A percentile compares a stretch with the other conserved stretches of the same genome.
These are phyloP conservation scores for Spergularia bocconei DNA, from an alignment of 148 eudicot species.

Conservation along the genomic window DNA sequence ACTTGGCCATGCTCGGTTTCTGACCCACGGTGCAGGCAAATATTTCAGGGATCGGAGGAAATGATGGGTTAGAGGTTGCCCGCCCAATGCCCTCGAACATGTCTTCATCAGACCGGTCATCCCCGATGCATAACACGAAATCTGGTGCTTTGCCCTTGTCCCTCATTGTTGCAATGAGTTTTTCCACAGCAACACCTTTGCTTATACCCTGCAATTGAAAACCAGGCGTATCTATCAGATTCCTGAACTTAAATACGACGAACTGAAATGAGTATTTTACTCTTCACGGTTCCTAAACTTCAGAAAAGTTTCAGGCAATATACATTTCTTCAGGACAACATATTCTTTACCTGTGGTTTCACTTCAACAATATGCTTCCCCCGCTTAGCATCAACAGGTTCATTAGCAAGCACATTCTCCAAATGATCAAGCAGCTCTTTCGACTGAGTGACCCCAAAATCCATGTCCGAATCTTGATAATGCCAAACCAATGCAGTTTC, in stretches of 20 bases:
- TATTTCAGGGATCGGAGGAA: conserved; percentile 40
- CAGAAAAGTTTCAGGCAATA: too few relatives aligned
- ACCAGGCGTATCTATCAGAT: neutral
- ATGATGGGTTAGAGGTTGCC: conserved; percentile 15
- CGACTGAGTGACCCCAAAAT: conserved; percentile 74
- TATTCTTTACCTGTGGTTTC: conserved; percentile 69
- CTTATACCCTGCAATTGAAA: conserved; percentile 59
- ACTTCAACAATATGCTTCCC: conserved; percentile 84
- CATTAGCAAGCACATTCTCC: conserved; percentile 82
- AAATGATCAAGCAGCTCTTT: conserved; percentile 84
- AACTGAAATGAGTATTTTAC: too few relatives aligned
- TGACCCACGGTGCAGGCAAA: conserved; percentile 85
- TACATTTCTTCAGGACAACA: neutral
- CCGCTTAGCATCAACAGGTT: conserved; percentile 74
- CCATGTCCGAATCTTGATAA: conserved; percentile 73
- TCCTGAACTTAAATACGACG: too few relatives aligned
- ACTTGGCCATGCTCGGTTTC: conserved; percentile 79
- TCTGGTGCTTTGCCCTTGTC: conserved; percentile 13
- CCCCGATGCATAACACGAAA: conserved; percentile 34
- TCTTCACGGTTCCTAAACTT: too few relatives aligned
- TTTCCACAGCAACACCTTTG: conserved; percentile 66
- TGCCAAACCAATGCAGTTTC: conserved; percentile 86
- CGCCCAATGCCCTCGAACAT: conserved; percentile 28
- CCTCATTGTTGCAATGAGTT: conserved; percentile 27
- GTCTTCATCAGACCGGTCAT: conserved; percentile 34